Evolutionary conservation across 768 basidiomycete genomes (phyloP).

Genomic region (Agaricus bisporus): DNA sequence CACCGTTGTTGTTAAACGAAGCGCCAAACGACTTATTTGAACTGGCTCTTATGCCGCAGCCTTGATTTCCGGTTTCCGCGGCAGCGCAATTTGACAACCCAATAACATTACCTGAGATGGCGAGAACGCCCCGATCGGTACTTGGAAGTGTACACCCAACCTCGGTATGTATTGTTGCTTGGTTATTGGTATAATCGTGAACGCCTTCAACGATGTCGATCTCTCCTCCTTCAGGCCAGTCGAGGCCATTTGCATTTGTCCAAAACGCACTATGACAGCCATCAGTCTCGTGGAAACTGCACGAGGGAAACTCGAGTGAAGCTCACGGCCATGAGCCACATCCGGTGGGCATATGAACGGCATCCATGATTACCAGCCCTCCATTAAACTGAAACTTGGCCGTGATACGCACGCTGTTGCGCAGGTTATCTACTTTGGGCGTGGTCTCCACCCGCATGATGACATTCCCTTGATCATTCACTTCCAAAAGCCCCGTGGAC

Average conservation of each 20-base stretch:
- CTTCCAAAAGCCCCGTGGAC: slow-evolving; percentile 50
- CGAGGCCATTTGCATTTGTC: slow-evolving; percentile 50
- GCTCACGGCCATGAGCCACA: slow-evolving; percentile 82
- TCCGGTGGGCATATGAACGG: slow-evolving; percentile 85
- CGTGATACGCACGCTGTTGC: slow-evolving; percentile 76
- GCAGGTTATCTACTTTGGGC: slow-evolving; percentile 54
- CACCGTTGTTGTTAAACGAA: slow-evolving; percentile 79
- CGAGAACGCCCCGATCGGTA: slow-evolving; percentile 37
- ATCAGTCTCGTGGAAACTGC: slow-evolving; percentile 1
- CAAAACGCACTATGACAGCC: slow-evolving; percentile 34
- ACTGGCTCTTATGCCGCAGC: slow-evolving; percentile 72
- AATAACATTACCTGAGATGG: slow-evolving; percentile 59
- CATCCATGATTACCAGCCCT: slow-evolving; percentile 74
- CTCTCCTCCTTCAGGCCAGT: slow-evolving; percentile 65
- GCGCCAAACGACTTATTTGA: slow-evolving; percentile 67
- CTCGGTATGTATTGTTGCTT: slow-evolving; percentile 77
- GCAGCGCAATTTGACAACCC: slow-evolving; percentile 70
- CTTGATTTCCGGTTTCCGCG: slow-evolving; percentile 62
- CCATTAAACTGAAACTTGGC: slow-evolving; percentile 54
- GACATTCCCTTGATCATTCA: slow-evolving; percentile 70
- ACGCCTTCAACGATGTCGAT: slow-evolving; percentile 87
- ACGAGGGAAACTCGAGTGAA: slow-evolving; percentile 11
- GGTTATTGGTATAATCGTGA: slow-evolving; percentile 73
- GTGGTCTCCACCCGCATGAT: slow-evolving; percentile 91
- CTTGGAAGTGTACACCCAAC: slow-evolving; percentile 62